Conservation (phyloP, 2,329 filamentous ascomycete genomes). For the Colletotrichum trifolii region DNA sequence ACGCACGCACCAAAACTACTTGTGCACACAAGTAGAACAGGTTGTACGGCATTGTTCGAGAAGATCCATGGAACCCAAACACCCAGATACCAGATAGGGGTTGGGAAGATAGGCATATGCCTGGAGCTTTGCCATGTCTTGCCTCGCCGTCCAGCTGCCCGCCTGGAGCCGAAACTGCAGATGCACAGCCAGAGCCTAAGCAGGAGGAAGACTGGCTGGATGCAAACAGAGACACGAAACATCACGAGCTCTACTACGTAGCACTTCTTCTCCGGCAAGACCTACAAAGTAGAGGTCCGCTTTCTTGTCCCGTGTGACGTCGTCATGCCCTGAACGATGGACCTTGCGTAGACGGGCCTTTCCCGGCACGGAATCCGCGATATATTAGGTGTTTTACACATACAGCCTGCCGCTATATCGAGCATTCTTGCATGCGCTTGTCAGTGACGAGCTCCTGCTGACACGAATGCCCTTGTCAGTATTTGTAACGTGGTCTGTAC, state of each 20-base stretch:
- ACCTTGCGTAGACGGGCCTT: conserved; percentile 12
- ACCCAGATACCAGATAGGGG: conserved; percentile 25
- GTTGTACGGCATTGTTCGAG: conserved; percentile 32
- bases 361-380: conserved; percentile 1
- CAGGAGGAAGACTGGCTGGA: no score
- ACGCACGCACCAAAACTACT: no score
- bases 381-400: neutral
- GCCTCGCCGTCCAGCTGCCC: neutral
- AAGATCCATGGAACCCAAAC: conserved; percentile 33
- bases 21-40: neutral
- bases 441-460: neutral
- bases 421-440: neutral
- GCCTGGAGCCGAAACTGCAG: neutral
- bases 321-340: conserved; percentile 28
- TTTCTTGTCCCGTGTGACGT: conserved; percentile 9
- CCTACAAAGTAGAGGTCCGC: neutral
- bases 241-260: neutral
- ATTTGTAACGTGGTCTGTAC: neutral
- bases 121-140: neutral
- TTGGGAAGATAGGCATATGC: neutral
- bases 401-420: neutral
- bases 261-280: no score
- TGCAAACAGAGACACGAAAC: neutral
- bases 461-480: neutral
- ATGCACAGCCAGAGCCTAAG: neutral